Percentiles rank a stretch among this genome's conserved stretches.
These are phyloP conservation scores for Nemania serpens DNA, from an alignment of 2,329 filamentous ascomycete species.

Conservation along the genomic window DNA sequence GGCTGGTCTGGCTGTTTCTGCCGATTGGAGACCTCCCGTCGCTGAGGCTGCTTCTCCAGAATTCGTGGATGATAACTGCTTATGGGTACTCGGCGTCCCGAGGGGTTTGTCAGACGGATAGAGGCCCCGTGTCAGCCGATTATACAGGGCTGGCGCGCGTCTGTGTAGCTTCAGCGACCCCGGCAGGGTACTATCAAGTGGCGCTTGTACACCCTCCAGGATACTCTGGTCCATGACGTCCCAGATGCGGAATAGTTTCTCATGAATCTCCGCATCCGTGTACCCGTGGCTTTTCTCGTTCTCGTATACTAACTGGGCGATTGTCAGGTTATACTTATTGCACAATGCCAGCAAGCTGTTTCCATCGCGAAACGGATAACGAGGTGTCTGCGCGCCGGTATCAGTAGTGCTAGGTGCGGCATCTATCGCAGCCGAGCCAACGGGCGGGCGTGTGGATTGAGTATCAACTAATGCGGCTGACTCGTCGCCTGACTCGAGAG, in stretches of 20 bases:
- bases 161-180: conserved; percentile 54
- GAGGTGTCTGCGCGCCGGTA: conserved; percentile 43
- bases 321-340: conserved; percentile 56
- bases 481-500: conserved; percentile 36
- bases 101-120: conserved; percentile 45
- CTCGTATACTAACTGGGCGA: conserved; percentile 57
- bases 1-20: conserved; percentile 9
- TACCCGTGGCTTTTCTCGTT: conserved; percentile 58
- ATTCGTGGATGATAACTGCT: conserved; percentile 28
- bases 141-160: conserved; percentile 52
- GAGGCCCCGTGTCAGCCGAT: conserved; percentile 50
- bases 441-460: conserved; percentile 10
- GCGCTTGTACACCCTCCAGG: conserved; percentile 53
- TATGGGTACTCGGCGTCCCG: conserved; percentile 17
- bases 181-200: conserved; percentile 47
- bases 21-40: neutral
- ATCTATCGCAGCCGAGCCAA: conserved; percentile 24
- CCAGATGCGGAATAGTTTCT: conserved; percentile 55
- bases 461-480: conserved; percentile 24
- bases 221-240: conserved; percentile 58
- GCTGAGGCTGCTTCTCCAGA: conserved; percentile 6
- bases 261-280: conserved; percentile 53
- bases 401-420: conserved; percentile 15
- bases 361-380: conserved; percentile 54
- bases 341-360: conserved; percentile 52